Evolutionary conservation across 179 eudicot genomes (phyloP), one percentile per base, ranked within the genome.

Genomic region (Silene noctiflora): DNA sequence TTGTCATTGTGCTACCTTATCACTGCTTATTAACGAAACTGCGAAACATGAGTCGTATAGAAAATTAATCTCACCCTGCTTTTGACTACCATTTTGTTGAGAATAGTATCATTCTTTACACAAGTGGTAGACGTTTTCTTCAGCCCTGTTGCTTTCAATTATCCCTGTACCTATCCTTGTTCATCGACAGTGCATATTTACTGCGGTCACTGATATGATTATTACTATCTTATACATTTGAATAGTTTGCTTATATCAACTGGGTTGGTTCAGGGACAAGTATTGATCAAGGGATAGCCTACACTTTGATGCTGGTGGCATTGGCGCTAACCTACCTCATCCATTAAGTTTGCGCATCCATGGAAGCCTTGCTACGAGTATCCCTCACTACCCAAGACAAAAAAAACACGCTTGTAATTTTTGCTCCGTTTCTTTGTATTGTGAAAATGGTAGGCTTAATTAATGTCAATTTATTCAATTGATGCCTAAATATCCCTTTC

Each of bases 251-350:
- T 42, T 42, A 42, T 42, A 9, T 8, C 12, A 42, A 42, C 46
- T 44, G 51, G 51, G 59, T 55, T 55, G 59, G 6, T 78, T 56
- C 78, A 81, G 84, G 84, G 65, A 81, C 81, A 65, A 74, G 76
- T 17, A 78, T 81, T 31, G 84, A 81, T 71, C 84, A 81, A 81
- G 84, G 84, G 76, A 71, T 81, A 70, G 84, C 84, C 46, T 81
- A 81, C 46, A 59, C 63, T 1, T 75, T 81, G 72, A 81, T 81
- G 84, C 48, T 81, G 29, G 81, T 81, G 1, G 84, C 84, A 0
- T 66, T 81, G 84, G 84, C 76, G 39, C 78, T 81, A 64, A 81
- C 86, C 11, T 79, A 78, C 78, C 86, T 84, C 77, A 81, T 84
- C 78, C 86, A 84, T 73, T 84, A 33, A 77, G 14, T 53, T 33